Base-by-base conservation (phyloP, 768 basidiomycete genomes). In the Leccinellum rugosiceps region DNA sequence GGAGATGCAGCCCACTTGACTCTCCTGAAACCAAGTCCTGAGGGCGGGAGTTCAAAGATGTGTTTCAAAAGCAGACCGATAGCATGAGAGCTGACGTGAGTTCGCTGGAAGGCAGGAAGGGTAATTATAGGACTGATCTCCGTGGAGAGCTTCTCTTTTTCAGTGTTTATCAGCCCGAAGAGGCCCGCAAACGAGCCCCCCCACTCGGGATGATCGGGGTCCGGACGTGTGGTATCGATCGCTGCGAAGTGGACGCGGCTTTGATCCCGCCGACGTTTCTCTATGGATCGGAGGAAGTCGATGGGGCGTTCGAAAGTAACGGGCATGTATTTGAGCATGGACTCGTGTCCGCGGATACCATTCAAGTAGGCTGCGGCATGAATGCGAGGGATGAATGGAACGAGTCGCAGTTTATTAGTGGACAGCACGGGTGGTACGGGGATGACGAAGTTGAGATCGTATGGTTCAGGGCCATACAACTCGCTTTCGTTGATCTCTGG, bases 1-100 rank as follows among this genome's bases (percentile, higher is more conserved):
- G 67, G 56, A 26, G 76, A 73, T 19, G 80, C 72, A 15, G 63
- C 61, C 77, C 79, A 84, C 56, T 73, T 73, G 17, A 80, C 78
- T 25, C 78, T 75, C 15, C 82, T 74, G n/a, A 83, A 66, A 0
- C 77, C 77, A 3, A 79, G 61, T 10, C 77, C 78, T 4, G 51
- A 50, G n/a, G 67, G 60, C 1, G 62, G 52, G 5, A 70, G 46
- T 14, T 73, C 67, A 30, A 78, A 68, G 3, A 65, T 47, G 59
- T 46, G 60, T 21, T 55, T 61, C 9, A 80, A 61, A 35, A 76
- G 55, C 23, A 76, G 61, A 26, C 70, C 68, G 43, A 72, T 68
- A 3, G 76, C 70, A 63, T 80, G 75, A 10, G 75, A 72, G 25
- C 60, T 64, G 28, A 81, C 72, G 56, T 78, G 77, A 0, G 75